phyloP scores from a whole-genome alignment of 1,284 basidiomycete species.

The Trichosporon sp. region DNA sequence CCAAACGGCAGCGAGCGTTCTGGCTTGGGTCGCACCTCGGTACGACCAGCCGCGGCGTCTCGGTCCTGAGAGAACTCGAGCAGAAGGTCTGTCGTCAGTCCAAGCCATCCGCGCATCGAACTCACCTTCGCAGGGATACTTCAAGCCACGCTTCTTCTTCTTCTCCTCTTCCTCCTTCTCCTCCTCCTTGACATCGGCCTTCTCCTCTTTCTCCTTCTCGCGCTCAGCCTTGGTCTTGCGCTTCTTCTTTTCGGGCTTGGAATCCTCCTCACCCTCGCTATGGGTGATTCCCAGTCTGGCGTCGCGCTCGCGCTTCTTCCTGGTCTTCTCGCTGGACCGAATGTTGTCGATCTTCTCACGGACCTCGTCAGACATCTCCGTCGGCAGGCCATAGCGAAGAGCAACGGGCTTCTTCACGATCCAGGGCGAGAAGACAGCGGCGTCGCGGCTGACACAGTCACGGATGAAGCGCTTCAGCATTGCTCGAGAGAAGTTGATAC shows the following conservation, averaged over 20 bases:
- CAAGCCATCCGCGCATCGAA: constrained; percentile 21
- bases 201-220: constrained; percentile 38
- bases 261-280: constrained; percentile 59
- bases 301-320: constrained; percentile 68
- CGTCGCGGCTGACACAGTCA: constrained; percentile 87
- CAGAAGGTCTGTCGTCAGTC: constrained; percentile 67
- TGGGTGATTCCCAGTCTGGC: constrained; percentile 60
- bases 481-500: constrained; percentile 91
- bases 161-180: constrained; percentile 62
- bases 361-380: constrained; percentile 81
- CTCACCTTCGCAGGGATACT: constrained; percentile 64
- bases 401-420: constrained; percentile 84
- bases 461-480: constrained; percentile 93
- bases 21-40: constrained; percentile 67
- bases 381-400: constrained; percentile 76
- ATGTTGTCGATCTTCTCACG: constrained; percentile 73
- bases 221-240: constrained; percentile 64
- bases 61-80: constrained; percentile 76
- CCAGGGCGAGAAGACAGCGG: constrained; percentile 92
- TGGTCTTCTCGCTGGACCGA: constrained; percentile 84
- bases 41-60: constrained; percentile 40
- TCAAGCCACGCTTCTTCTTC: constrained; percentile 85
- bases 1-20: constrained; percentile 71
- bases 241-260: constrained; percentile 71
- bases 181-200: constrained; percentile 60